Evolutionary conservation across 1,284 basidiomycete genomes (phyloP).

Genomic region (Singerocomus inundabilis): DNA sequence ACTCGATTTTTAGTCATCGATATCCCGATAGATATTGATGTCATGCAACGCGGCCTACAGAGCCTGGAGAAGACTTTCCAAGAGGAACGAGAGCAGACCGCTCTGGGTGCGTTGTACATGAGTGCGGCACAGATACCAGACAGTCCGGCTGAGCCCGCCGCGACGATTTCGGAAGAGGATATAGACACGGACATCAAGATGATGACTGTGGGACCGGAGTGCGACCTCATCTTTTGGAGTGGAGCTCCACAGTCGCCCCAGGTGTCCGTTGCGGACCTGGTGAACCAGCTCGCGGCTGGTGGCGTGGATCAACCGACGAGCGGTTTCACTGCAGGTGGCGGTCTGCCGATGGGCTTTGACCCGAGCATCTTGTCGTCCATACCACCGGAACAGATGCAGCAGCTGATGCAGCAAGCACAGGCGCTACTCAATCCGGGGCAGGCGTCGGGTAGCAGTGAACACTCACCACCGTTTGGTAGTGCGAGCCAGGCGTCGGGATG

Average conservation of each 20-base stretch:
- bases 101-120: conserved; percentile 71
- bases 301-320: conserved; percentile 32
- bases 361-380: conserved; percentile 40
- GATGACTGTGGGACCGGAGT: conserved; percentile 69
- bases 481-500: conserved; percentile 28
- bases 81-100: conserved; percentile 74
- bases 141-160: conserved; percentile 66
- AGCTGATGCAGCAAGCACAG: conserved; percentile 57
- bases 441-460: conserved; percentile 20
- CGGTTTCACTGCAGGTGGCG: conserved; percentile 3
- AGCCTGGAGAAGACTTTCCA: conserved; percentile 67
- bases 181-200: conserved; percentile 57
- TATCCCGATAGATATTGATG: conserved; percentile 55
- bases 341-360: conserved; percentile 31
- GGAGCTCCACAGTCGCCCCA: conserved; percentile 36
- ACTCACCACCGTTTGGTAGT: conserved; percentile 26
- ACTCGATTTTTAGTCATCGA: conserved; percentile 49
- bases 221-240: conserved; percentile 64
- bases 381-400: conserved; percentile 59
- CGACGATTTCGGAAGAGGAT: conserved; percentile 62
- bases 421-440: conserved; percentile 31
- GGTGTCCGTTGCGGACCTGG: conserved; percentile 63
- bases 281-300: conserved; percentile 59
- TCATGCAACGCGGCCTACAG: conserved; percentile 53
- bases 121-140: conserved; percentile 67